Conservation (phyloP, 345 rosid genomes). For the Eucalyptus curtisii region DNA sequence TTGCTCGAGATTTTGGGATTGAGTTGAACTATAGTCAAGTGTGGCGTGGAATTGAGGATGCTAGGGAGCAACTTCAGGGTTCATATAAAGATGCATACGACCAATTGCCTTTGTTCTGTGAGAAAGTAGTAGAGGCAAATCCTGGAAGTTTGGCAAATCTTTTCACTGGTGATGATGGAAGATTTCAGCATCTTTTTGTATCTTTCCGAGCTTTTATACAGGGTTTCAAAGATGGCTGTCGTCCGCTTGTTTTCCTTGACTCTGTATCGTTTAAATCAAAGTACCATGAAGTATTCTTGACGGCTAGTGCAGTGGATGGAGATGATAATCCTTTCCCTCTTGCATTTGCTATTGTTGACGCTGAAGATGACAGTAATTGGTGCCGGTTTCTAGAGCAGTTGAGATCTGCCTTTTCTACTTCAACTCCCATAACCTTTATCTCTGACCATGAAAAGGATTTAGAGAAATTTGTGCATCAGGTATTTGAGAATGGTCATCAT, state of each 20-base stretch:
- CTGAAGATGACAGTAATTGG: constrained; percentile 73
- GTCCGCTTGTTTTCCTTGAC: constrained; percentile 87
- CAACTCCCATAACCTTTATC: constrained; percentile 56
- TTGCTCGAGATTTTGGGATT: constrained; percentile 71
- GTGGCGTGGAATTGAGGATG: constrained; percentile 83
- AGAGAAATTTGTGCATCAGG: constrained; percentile 36
- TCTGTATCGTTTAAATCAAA: constrained; percentile 57
- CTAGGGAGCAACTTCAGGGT: constrained; percentile 74
- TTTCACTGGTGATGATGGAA: constrained; percentile 35
- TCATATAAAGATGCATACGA: constrained; percentile 64
- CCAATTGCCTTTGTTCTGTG: constrained; percentile 63
- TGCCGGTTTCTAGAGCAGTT: constrained; percentile 74
- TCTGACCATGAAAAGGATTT: constrained; percentile 71
- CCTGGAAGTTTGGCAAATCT: constrained; percentile 64
- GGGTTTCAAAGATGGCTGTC: constrained; percentile 73
- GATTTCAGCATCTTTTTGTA: constrained; percentile 67
- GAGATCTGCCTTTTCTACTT: constrained; percentile 36
- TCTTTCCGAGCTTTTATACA: constrained; percentile 48
- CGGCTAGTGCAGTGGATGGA: constrained; percentile 80
- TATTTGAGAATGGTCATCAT: constrained; percentile 54
- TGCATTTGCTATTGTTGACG: constrained; percentile 68
- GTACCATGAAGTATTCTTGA: constrained; percentile 68
- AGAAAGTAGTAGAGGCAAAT: constrained; percentile 47
- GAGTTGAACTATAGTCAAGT: constrained; percentile 68
- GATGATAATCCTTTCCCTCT: constrained; percentile 68